Evolutionary conservation across 441 rosid genomes (phyloP).

Genomic region (Gossypium gossypioides): DNA sequence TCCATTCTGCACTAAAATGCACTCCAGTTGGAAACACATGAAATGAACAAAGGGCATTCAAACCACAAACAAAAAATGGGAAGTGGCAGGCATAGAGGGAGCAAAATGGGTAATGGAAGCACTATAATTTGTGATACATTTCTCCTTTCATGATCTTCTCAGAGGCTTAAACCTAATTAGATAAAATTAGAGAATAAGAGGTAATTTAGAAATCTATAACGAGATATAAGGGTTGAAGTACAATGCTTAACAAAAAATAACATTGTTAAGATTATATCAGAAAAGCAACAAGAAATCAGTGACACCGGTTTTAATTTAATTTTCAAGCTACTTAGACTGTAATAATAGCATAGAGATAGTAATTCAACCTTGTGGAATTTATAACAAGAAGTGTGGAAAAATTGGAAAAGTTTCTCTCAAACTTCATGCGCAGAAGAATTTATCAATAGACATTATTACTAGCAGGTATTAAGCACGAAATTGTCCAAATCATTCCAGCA

Average conservation of each 20-base stretch:
- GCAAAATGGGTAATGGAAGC: not conserved
- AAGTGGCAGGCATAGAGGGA: not conserved
- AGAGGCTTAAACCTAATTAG: not conserved
- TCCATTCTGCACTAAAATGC: constrained; percentile 63
- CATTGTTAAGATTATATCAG: not conserved
- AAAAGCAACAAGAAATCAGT: not conserved
- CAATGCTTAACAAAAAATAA: not conserved
- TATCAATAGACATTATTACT: too few relatives aligned
- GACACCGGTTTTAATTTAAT: not conserved
- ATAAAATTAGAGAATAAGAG: not conserved
- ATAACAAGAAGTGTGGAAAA: not conserved
- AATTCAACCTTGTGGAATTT: not conserved
- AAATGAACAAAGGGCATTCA: not conserved
- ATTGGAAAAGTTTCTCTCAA: not conserved
- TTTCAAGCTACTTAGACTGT: not conserved
- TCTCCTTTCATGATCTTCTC: not conserved
- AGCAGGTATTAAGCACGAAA: too few relatives aligned
- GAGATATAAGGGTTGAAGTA: not conserved
- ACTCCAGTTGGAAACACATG: constrained; percentile 4
- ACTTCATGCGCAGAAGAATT: not conserved
- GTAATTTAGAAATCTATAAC: not conserved
- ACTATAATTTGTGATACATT: not conserved
- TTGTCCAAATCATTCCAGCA: too few relatives aligned
- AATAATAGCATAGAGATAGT: not conserved
- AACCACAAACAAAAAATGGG: not conserved